Conservation (phyloP, 31 red algal species). For the Odonthalia washingtoniensis region DNA sequence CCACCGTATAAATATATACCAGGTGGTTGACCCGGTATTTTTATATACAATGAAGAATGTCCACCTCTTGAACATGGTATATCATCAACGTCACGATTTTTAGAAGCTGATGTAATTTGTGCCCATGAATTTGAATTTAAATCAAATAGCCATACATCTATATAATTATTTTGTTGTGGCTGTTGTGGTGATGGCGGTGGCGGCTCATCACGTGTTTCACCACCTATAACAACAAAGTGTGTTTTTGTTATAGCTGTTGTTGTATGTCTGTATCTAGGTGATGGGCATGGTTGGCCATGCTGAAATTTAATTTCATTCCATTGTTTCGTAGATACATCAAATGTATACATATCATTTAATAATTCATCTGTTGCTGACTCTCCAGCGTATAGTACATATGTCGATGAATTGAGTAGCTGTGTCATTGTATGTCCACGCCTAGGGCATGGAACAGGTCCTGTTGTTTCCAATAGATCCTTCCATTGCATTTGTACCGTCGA, state of each 20-base stretch:
- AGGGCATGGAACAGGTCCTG: constrained; percentile 29
- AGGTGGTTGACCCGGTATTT: constrained; percentile 43
- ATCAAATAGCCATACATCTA: constrained; percentile 70
- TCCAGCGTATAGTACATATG: constrained; percentile 60
- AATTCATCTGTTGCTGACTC: constrained; percentile 33
- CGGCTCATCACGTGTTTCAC: constrained; percentile 34
- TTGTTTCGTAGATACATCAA: constrained; percentile 43
- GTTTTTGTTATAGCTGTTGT: constrained; percentile 57
- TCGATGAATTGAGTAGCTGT: constrained; percentile 56
- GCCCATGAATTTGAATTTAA: constrained; percentile 48
- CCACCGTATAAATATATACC: constrained; percentile 72
- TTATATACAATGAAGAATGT: constrained; percentile 62
- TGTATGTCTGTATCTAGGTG: constrained; percentile 53
- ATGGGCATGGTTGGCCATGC: constrained; percentile 46
- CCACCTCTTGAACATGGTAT: constrained; percentile 29
- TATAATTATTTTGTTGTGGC: not conserved
- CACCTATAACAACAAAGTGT: constrained; percentile 56
- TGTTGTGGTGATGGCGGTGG: not conserved
- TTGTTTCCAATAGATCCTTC: constrained; percentile 6
- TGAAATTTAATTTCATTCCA: constrained; percentile 46
- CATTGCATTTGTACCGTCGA: constrained; percentile 52
- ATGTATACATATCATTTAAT: constrained; percentile 67
- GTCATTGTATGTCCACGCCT: constrained; percentile 70
- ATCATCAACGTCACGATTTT: not conserved
- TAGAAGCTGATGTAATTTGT: too few relatives aligned